phyloP scores from a whole-genome alignment of 2,329 filamentous ascomycete species.

The Nothophaeocryptopus gaeumannii region DNA sequence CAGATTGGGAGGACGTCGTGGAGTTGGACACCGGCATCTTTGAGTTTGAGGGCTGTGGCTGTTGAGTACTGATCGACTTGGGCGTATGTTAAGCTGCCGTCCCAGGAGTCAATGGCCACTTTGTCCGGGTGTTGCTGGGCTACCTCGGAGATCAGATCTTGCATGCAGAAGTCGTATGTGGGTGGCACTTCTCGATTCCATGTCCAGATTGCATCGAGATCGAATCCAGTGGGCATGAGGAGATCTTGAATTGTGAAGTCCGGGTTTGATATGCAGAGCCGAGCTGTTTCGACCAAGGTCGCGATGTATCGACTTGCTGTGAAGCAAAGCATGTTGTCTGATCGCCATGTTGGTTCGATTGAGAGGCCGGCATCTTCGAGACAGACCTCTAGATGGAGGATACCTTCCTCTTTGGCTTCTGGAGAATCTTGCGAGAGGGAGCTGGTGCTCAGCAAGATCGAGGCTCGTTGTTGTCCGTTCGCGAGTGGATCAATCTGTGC shows the following conservation, averaged over 20 bases:
- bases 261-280: not conserved
- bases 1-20: constrained; percentile 25
- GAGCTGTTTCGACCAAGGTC: not conserved
- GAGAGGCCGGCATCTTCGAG: not conserved
- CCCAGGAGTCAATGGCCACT: constrained; percentile 11
- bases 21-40: not conserved
- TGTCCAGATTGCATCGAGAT: constrained; percentile 17
- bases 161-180: constrained; percentile 15
- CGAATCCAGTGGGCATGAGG: not conserved
- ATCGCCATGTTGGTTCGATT: not conserved
- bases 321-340: not conserved
- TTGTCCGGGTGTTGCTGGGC: constrained; percentile 10
- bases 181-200: constrained; percentile 19
- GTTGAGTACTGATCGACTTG: constrained; percentile 5
- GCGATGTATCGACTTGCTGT: not conserved
- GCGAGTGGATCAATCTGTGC: not conserved
- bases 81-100: constrained; percentile 6
- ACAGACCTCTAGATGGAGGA: not conserved
- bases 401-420: constrained; percentile 5
- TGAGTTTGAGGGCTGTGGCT: not conserved
- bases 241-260: not conserved
- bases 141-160: constrained; percentile 11
- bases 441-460: constrained; percentile 3
- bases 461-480: not conserved
- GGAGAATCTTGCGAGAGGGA: not conserved